Conservation (phyloP, 345 rosid species). For the Euphorbia pulcherrima region DNA sequence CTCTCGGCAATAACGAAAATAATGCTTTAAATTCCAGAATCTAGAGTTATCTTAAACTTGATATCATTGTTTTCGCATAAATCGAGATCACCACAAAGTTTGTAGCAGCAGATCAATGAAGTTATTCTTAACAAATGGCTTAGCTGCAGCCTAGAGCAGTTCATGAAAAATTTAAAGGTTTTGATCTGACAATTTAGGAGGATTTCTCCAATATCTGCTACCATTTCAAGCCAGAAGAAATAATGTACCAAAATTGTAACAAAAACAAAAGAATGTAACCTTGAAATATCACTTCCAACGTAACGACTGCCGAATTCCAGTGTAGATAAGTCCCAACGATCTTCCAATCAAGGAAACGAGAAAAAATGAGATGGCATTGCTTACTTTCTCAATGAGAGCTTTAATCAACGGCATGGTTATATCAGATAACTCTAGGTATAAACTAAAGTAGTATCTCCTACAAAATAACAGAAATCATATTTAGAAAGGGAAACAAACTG, state of each 20-base stretch:
- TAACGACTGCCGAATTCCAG: slow-evolving; percentile 88
- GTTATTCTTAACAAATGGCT: slow-evolving; percentile 8
- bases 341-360: slow-evolving; percentile 83
- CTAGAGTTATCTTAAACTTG: not conserved
- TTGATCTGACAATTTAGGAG: slow-evolving; percentile 3
- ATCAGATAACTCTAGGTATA: slow-evolving; percentile 80
- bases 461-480: slow-evolving; percentile 9
- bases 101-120: slow-evolving; percentile 8
- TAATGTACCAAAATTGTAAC: slow-evolving; percentile 11
- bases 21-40: not conserved
- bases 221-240: slow-evolving; percentile 5
- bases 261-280: slow-evolving; percentile 10
- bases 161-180: slow-evolving; percentile 2
- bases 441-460: slow-evolving; percentile 89
- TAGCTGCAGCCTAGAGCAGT: not conserved
- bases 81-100: not conserved
- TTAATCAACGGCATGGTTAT: slow-evolving; percentile 69
- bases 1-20: not conserved
- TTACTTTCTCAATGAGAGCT: slow-evolving; percentile 59
- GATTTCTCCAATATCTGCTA: slow-evolving; percentile 12
- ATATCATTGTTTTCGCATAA: not conserved
- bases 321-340: slow-evolving; percentile 79
- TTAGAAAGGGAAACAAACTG: slow-evolving; percentile 5
- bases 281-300: slow-evolving; percentile 65
- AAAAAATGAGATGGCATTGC: slow-evolving; percentile 76